Conservation (phyloP, 805 yeast genomes). For the Cyberlindnera misumaiensis region DNA sequence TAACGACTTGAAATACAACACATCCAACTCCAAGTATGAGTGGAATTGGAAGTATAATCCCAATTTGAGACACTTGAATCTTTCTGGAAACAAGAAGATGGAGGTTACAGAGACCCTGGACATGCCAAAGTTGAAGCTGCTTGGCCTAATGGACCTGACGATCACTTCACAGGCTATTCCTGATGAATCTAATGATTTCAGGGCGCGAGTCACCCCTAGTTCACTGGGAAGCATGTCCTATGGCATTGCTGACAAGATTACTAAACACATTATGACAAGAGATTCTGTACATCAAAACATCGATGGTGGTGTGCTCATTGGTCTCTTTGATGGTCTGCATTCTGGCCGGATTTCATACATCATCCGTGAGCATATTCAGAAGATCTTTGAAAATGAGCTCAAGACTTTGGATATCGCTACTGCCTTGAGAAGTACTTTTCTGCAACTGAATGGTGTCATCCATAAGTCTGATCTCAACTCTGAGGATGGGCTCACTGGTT, state of each 20-base stretch:
- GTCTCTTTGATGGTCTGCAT: slow-evolving; percentile 74
- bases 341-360: slow-evolving; percentile 66
- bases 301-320: slow-evolving; percentile 72
- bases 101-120: slow-evolving; percentile 84
- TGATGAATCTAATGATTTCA: slow-evolving; percentile 73
- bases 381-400: slow-evolving; percentile 62
- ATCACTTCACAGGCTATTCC: slow-evolving; percentile 84
- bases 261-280: slow-evolving; percentile 62
- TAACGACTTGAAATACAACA: slow-evolving; percentile 83
- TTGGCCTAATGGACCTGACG: slow-evolving; percentile 94
- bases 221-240: slow-evolving; percentile 66
- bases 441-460: slow-evolving; percentile 74
- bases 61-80: slow-evolving; percentile 70
- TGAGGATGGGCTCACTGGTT: slow-evolving; percentile 73
- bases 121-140: slow-evolving; percentile 58
- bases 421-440: slow-evolving; percentile 77
- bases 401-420: slow-evolving; percentile 46
- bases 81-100: slow-evolving; percentile 87
- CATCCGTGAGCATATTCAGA: slow-evolving; percentile 65
- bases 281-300: slow-evolving; percentile 86
- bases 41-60: slow-evolving; percentile 95
- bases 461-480: slow-evolving; percentile 43
- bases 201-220: slow-evolving; percentile 88
- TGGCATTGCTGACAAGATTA: slow-evolving; percentile 88
- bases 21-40: slow-evolving; percentile 90